phyloP scores from a whole-genome alignment of 805 yeast species.

The Wickerhamomyces tratensis region DNA sequence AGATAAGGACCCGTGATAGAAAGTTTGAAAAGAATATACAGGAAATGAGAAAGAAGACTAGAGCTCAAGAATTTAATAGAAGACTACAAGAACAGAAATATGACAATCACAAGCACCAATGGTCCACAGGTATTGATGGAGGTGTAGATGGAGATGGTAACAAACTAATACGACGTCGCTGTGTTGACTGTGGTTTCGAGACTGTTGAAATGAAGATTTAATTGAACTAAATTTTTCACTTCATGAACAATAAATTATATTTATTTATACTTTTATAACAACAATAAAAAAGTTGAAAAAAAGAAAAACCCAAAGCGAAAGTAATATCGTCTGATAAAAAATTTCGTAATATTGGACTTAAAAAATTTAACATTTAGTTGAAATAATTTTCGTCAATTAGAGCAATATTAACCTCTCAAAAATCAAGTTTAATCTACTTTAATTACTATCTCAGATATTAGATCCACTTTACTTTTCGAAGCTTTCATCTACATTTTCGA shows the following conservation, averaged over 20 bases:
- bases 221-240: not conserved
- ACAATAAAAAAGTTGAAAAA: no score
- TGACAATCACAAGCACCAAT: slow-evolving; percentile 63
- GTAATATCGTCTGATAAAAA: no score
- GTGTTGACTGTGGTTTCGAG: slow-evolving; percentile 77
- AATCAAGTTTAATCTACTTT: no score
- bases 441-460: no score
- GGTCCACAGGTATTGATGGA: slow-evolving; percentile 48
- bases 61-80: slow-evolving; percentile 86
- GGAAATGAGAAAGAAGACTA: slow-evolving; percentile 84
- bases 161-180: slow-evolving; percentile 44
- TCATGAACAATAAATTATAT: not conserved
- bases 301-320: no score
- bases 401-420: no score
- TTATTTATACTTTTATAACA: no score
- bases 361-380: no score
- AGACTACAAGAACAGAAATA: slow-evolving; percentile 50
- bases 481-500: no score
- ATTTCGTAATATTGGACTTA: no score
- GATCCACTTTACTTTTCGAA: no score
- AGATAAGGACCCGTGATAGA: slow-evolving; percentile 65
- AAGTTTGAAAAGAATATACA: slow-evolving; percentile 67
- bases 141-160: slow-evolving; percentile 32
- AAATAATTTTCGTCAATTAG: no score
- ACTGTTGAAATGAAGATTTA: slow-evolving; percentile 61